Conservation (phyloP, 1,139 yeast species). For the Kurtzmaniella quercitrusa region DNA sequence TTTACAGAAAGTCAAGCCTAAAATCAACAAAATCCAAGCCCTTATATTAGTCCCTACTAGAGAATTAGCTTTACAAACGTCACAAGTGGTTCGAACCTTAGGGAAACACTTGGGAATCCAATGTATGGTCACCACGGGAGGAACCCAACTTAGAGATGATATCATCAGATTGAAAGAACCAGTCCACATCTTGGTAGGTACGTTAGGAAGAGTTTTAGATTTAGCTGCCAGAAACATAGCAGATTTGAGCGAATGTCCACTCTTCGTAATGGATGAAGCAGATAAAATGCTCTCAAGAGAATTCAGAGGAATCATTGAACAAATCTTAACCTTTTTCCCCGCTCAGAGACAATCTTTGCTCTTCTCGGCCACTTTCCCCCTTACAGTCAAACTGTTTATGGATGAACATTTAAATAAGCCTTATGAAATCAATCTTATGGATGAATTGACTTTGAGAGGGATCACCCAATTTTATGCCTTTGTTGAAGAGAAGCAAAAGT, state of each 20-base stretch:
- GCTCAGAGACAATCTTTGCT: conserved; percentile 76
- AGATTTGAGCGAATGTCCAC: conserved; percentile 80
- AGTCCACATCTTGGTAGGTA: conserved; percentile 87
- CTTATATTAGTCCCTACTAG: conserved; percentile 89
- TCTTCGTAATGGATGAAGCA: conserved; percentile 98
- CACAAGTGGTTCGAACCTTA: conserved; percentile 95
- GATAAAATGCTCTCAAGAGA: conserved; percentile 94
- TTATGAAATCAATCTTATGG: conserved; percentile 95
- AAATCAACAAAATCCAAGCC: conserved; percentile 80
- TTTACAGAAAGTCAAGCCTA: conserved; percentile 80
- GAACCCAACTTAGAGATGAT: conserved; percentile 91
- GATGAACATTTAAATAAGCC: conserved; percentile 87
- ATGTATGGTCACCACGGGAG: conserved; percentile 99
- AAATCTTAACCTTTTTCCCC: conserved; percentile 81
- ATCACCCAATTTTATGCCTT: conserved; percentile 96
- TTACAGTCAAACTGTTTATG: conserved; percentile 90
- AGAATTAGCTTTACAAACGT: conserved; percentile 94
- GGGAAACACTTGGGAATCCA: conserved; percentile 91
- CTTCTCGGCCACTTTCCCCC: conserved; percentile 94
- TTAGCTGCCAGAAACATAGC: conserved; percentile 86
- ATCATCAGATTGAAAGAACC: conserved; percentile 88
- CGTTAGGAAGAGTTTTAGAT: conserved; percentile 96
- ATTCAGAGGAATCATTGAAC: conserved; percentile 84
- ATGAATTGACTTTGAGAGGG: conserved; percentile 92
- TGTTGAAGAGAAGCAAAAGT: conserved; percentile 93